A percentile compares a stretch with the other conserved stretches of the same genome.
phyloP scores from a whole-genome alignment of 176 grass and related monocot species.

The Hsuehochloa calcarea region DNA sequence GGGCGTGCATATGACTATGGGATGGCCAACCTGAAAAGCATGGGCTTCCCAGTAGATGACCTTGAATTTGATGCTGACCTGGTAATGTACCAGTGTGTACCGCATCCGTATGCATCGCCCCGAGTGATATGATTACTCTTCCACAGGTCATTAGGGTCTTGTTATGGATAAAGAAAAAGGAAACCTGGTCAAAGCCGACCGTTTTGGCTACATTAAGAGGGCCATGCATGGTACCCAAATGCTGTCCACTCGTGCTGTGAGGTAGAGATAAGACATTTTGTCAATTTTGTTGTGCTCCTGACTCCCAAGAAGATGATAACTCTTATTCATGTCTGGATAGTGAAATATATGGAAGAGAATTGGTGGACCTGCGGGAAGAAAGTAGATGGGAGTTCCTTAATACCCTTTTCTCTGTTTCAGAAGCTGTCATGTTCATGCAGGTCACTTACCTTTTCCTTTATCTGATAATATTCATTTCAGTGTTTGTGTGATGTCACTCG shows the following conservation, averaged over 20 bases:
- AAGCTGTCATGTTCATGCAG: constrained; percentile 99
- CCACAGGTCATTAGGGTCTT: constrained; percentile 80
- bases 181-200: constrained; percentile 94
- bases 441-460: constrained; percentile 41
- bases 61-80: constrained; percentile 32
- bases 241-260: constrained; percentile 81
- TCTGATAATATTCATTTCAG: constrained; percentile 15
- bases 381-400: constrained; percentile 94
- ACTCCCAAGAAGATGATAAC: background rate
- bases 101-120: constrained; percentile 24
- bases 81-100: constrained; percentile 49
- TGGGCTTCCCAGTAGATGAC: constrained; percentile 90
- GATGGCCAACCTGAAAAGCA: constrained; percentile 84
- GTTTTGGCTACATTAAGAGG: constrained; percentile 95
- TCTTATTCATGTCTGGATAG: constrained; percentile 44
- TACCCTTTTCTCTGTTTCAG: constrained; percentile 99
- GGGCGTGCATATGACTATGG: constrained; percentile 99
- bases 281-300: constrained; percentile 3
- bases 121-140: constrained; percentile 24
- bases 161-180: constrained; percentile 97
- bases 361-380: constrained; percentile 94
- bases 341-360: constrained; percentile 97
- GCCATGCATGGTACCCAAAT: constrained; percentile 97
- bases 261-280: constrained; percentile 44
- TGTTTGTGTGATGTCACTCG: constrained; percentile 1